Conservation (phyloP, 129 eudicot species). For the Chrysanthemum makinoi region DNA sequence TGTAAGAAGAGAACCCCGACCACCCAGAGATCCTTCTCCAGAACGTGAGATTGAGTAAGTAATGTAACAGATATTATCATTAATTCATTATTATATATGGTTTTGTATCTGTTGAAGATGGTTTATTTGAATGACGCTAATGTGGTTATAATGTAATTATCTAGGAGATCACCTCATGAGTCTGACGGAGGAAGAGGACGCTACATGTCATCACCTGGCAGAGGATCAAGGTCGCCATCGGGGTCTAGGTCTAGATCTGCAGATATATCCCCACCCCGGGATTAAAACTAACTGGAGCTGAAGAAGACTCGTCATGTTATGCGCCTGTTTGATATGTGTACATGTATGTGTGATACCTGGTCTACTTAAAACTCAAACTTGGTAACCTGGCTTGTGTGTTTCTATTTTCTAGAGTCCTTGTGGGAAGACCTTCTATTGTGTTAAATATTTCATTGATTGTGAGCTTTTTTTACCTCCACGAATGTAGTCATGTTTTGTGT, state of each 20-base stretch:
- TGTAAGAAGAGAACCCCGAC: conserved; percentile 35
- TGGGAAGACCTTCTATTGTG: conserved; percentile 12
- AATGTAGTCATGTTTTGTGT: conserved; percentile 3
- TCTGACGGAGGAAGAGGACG: conserved; percentile 27
- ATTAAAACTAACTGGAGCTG: conserved; percentile 3
- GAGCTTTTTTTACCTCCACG: neutral
- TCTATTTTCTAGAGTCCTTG: neutral
- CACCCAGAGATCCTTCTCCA: conserved; percentile 31
- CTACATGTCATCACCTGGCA: conserved; percentile 35
- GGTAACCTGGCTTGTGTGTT: conserved; percentile 23
- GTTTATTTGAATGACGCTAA: conserved; percentile 1
- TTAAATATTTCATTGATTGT: neutral
- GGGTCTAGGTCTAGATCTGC: conserved; percentile 57
- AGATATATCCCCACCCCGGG: conserved; percentile 36
- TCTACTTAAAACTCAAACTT: neutral
- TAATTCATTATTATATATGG: neutral
- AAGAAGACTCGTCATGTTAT: neutral
- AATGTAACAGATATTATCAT: neutral
- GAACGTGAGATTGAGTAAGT: conserved; percentile 25
- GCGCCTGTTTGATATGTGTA: conserved; percentile 24
- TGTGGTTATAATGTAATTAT: conserved; percentile 13
- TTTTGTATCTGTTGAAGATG: neutral
- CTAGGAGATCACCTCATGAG: conserved; percentile 11
- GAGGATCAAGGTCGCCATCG: conserved; percentile 48
- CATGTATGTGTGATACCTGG: conserved; percentile 14